These are phyloP conservation scores for Tinospora cordifolia DNA, from an alignment of 164 flowering plant genomes.

Conservation along the genomic window DNA sequence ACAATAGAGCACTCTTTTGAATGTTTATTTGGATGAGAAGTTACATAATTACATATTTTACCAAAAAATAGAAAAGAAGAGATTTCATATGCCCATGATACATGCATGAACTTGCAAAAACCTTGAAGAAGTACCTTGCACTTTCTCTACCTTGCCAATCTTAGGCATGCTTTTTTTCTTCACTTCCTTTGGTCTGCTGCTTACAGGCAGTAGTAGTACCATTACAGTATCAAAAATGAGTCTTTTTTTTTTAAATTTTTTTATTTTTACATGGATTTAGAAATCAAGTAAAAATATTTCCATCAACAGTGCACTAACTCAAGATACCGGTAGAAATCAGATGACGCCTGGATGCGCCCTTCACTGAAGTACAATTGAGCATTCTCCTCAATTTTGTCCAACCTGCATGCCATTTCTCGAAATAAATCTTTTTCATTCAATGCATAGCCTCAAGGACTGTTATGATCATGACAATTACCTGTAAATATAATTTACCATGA, in stretches of 20 bases:
- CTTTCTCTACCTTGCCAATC: not conserved
- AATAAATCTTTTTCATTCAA: not conserved
- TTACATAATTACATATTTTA: not conserved
- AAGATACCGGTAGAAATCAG: slow-evolving; percentile 24
- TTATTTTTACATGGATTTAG: not conserved
- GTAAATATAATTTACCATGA: slow-evolving; percentile 89
- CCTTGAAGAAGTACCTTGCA: not conserved
- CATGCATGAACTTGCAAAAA: not conserved
- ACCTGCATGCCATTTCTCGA: slow-evolving; percentile 40
- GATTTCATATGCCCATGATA: not conserved
- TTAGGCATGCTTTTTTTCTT: not conserved
- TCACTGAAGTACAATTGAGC: slow-evolving; percentile 70
- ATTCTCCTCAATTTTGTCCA: slow-evolving; percentile 79
- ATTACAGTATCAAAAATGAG: not conserved
- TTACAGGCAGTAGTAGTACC: slow-evolving; percentile 4
- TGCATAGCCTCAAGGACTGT: not conserved
- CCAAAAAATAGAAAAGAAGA: not conserved
- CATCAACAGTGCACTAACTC: slow-evolving; percentile 10
- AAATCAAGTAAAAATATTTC: not conserved
- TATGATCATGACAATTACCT: slow-evolving; percentile 35
- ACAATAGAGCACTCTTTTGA: not conserved
- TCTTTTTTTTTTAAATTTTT: too few species aligned
- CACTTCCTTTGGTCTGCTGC: slow-evolving; percentile 3
- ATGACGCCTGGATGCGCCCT: slow-evolving; percentile 55
- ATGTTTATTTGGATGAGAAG: not conserved